Evolutionary conservation across 1,284 basidiomycete genomes (phyloP).

Genomic region (Ceratobasidium sp.): DNA sequence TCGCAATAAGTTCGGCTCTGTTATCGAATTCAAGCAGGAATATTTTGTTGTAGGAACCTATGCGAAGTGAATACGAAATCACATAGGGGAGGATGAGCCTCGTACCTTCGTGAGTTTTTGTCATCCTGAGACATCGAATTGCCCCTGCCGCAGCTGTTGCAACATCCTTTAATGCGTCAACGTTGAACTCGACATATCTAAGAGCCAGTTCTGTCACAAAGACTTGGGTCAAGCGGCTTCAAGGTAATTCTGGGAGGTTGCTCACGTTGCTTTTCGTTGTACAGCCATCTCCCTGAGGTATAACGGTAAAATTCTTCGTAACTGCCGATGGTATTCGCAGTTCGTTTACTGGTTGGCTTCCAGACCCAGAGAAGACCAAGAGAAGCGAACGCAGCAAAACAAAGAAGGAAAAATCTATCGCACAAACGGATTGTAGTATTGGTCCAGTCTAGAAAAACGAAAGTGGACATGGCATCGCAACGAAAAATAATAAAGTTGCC

Average conservation of each 20-base stretch:
- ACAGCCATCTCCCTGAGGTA: slow-evolving; percentile 45
- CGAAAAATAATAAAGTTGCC: neutral
- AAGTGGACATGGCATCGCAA: neutral
- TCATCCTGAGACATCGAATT: slow-evolving; percentile 38
- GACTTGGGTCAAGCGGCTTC: neutral
- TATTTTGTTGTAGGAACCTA: slow-evolving; percentile 48
- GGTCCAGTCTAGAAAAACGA: neutral
- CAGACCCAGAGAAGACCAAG: neutral
- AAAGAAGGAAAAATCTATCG: neutral
- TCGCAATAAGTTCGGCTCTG: slow-evolving; percentile 48
- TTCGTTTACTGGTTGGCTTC: neutral
- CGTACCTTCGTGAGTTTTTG: slow-evolving; percentile 44
- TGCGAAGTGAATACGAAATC: neutral
- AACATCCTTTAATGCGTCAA: slow-evolving; percentile 41
- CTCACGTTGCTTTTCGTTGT: slow-evolving; percentile 44
- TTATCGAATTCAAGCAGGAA: slow-evolving; percentile 50
- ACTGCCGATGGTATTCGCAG: neutral
- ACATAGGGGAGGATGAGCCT: neutral
- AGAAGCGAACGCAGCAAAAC: neutral
- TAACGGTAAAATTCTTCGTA: slow-evolving; percentile 39
- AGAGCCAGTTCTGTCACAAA: slow-evolving; percentile 24
- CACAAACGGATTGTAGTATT: neutral
- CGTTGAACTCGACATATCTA: slow-evolving; percentile 45
- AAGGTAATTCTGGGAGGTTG: neutral
- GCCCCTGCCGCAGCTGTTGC: slow-evolving; percentile 42